A percentile compares a stretch with the other conserved stretches of the same genome.
These are phyloP conservation scores for Cerrena zonata DNA, from an alignment of 1,284 basidiomycete genomes.

Conservation along the genomic window DNA sequence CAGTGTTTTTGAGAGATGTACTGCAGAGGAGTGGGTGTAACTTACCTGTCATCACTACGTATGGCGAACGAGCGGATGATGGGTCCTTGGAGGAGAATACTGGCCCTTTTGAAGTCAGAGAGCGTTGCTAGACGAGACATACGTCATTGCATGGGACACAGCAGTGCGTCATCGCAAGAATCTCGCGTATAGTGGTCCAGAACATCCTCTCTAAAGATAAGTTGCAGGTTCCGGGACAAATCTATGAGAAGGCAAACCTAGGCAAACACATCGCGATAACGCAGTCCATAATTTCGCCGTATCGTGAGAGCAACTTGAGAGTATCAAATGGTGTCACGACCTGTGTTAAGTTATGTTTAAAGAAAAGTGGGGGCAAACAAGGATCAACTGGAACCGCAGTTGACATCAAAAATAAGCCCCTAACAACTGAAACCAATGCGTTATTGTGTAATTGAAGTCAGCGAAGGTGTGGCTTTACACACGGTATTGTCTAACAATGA, in stretches of 20 bases:
- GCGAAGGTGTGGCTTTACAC: no score
- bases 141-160: neutral
- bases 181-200: neutral
- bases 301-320: neutral
- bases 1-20: no score
- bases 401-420: no score
- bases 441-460: no score
- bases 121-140: neutral
- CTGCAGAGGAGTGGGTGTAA: no score
- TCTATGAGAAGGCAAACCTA: neutral
- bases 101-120: neutral
- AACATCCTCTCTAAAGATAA: neutral
- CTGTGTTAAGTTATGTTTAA: no score
- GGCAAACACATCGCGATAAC: neutral
- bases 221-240: neutral
- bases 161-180: neutral
- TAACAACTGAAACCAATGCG: no score
- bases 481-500: no score
- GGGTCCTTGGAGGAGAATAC: neutral
- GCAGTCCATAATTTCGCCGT: neutral
- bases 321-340: no score
- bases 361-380: no score
- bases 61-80: neutral
- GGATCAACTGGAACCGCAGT: no score
- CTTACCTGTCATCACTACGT: no score